Evolutionary conservation across 768 basidiomycete species (phyloP).

Genomic region (Naganishia vishniacii): DNA sequence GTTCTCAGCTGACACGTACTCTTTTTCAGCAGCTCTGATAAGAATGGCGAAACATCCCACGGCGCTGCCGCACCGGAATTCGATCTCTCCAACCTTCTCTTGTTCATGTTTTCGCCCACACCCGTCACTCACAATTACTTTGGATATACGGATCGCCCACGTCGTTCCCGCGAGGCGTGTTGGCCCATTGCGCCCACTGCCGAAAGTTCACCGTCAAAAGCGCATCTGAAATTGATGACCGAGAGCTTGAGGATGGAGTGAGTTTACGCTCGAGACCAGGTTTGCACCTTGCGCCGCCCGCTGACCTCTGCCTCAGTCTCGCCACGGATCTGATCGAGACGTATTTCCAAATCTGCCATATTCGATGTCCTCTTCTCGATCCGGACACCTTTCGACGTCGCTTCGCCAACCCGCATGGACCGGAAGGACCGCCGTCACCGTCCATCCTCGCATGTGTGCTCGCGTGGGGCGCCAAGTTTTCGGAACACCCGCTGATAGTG

Average conservation of each 20-base stretch:
- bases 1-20: no score
- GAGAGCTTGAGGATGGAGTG: constrained; percentile 77
- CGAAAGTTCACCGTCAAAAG: constrained; percentile 52
- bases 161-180: constrained; percentile 28
- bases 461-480: constrained; percentile 89
- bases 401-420: constrained; percentile 49
- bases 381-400: constrained; percentile 72
- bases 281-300: constrained; percentile 28
- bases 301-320: constrained; percentile 57
- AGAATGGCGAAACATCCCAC: neutral
- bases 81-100: constrained; percentile 31
- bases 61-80: neutral
- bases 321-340: constrained; percentile 89
- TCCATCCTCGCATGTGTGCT: constrained; percentile 75
- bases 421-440: constrained; percentile 39
- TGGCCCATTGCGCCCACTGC: constrained; percentile 35
- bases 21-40: neutral
- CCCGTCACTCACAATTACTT: constrained; percentile 34
- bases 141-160: constrained; percentile 38
- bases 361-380: constrained; percentile 78
- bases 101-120: constrained; percentile 43
- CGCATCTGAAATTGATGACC: constrained; percentile 65
- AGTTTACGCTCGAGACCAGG: constrained; percentile 50
- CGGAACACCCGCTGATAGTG: constrained; percentile 77
- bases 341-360: constrained; percentile 77